These are phyloP conservation scores for Pleurostoma richardsiae DNA, from an alignment of 2,329 filamentous ascomycete genomes.

Conservation along the genomic window DNA sequence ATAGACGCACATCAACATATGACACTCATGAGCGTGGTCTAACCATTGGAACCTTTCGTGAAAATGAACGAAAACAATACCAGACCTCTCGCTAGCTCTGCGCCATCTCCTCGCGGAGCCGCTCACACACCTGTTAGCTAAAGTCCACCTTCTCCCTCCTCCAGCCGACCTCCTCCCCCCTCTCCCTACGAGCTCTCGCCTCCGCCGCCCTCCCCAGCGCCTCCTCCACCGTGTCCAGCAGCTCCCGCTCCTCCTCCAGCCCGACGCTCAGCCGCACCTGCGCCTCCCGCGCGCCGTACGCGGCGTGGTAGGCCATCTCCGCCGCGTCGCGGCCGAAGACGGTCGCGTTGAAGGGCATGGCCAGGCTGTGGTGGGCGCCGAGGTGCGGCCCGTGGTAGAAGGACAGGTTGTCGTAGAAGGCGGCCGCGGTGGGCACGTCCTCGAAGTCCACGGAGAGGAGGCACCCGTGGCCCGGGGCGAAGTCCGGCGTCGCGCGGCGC, in stretches of 20 bases:
- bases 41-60: too few relatives aligned
- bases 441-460: constrained; percentile 47
- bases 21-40: too few relatives aligned
- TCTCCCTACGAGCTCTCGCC: not conserved
- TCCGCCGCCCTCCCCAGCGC: constrained; percentile 21
- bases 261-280: constrained; percentile 42
- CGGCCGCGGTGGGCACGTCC: constrained; percentile 27
- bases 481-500: constrained; percentile 32
- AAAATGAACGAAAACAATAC: too few relatives aligned
- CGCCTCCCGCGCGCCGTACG: constrained; percentile 30
- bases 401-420: constrained; percentile 44
- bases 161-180: too few relatives aligned
- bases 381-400: constrained; percentile 49
- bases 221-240: constrained; percentile 31
- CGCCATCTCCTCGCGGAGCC: too few relatives aligned
- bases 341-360: constrained; percentile 40
- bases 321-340: constrained; percentile 33
- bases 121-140: too few relatives aligned
- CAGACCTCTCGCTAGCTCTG: too few relatives aligned
- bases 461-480: constrained; percentile 49
- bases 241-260: constrained; percentile 34
- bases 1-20: too few relatives aligned
- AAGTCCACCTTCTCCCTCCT: too few relatives aligned
- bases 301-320: constrained; percentile 27
- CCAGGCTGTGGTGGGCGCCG: constrained; percentile 46